Evolutionary conservation across 176 grass and related monocot genomes (phyloP), one percentile per base, ranked within the genome.

Genomic region (Juncus effusus): DNA sequence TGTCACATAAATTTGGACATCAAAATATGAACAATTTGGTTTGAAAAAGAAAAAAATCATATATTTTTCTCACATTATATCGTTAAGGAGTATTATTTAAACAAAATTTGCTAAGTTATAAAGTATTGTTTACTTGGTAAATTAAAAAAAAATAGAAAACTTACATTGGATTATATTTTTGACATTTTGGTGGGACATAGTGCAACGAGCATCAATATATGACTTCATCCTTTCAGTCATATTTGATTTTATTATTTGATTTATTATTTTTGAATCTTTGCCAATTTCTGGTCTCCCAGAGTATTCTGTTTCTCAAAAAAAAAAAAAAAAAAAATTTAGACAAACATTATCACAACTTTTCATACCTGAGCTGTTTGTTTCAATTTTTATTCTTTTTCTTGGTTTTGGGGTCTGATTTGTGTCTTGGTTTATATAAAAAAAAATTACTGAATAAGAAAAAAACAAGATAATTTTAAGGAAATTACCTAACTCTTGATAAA

Each of bases 171-270:
- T 56, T 59, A 51, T 35, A 75, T 14, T 81, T 69, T 53, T 60
- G 47, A 77, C 68, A 50, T 62, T 61, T 60, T 40, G 65, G 40
- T 12, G 28, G 50, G 40, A 73, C 69, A 67, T 65, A 19, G 44
- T 77, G 41, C 81, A 80, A 6, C 85, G 72, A 77, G 77, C 73
- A 57, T 88, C 67, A 56, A 88, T 42, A 64, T 88, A 88, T 42
- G 77, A 70, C 40, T 49, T 70, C 81, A 84, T 84, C 68, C 81
- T 88, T 50, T 9, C 45, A 47, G 80, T 88, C 72, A 19, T 73
- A 13, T 84, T 84, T 42, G 85, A 80, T 74, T 70, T 76, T 55
- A 88, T 61, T 70, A 84, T 74, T 64, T 69, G 38, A 12, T 50
- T 55, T 6, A 77, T 60, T 6, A 81, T 69, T 59, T 56, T 69